Evolutionary conservation across 2,329 filamentous ascomycete species (phyloP).

Genomic region (Calonectria montana): DNA sequence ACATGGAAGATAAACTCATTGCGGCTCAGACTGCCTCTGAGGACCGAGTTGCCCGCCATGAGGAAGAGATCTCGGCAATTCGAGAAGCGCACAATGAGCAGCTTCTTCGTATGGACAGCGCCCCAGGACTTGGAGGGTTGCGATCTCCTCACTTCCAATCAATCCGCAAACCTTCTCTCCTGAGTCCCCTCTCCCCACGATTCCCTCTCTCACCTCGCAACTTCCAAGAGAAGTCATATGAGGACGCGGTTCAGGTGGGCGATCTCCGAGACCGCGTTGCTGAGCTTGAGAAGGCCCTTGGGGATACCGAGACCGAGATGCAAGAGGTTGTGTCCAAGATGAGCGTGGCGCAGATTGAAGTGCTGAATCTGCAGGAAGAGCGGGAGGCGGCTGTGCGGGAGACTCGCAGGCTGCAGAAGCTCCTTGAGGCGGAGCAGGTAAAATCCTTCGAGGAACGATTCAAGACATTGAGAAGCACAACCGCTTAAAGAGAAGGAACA

Average conservation of each 20-base stretch:
- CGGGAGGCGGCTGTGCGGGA: constrained; percentile 79
- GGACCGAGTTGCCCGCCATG: constrained; percentile 83
- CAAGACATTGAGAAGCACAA: constrained; percentile 45
- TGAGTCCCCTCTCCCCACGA: constrained; percentile 51
- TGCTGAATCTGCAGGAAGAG: constrained; percentile 81
- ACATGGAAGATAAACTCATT: constrained; percentile 86
- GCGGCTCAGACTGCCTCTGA: constrained; percentile 88
- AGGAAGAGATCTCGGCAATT: constrained; percentile 83
- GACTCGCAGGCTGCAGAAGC: constrained; percentile 75
- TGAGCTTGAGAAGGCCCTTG: constrained; percentile 82
- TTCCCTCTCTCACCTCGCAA: constrained; percentile 54
- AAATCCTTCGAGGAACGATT: constrained; percentile 58
- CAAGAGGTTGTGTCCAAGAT: constrained; percentile 83
- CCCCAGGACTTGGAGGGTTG: constrained; percentile 44
- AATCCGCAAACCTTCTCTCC: constrained; percentile 47
- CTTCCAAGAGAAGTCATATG: constrained; percentile 73
- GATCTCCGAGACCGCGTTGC: constrained; percentile 81
- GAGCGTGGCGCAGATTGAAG: constrained; percentile 85
- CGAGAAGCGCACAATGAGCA: constrained; percentile 82
- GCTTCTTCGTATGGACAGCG: constrained; percentile 77
- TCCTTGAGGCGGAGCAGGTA: constrained; percentile 73
- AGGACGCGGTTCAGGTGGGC: constrained; percentile 79
- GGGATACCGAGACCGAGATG: constrained; percentile 77
- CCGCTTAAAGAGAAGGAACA: constrained; percentile 30
- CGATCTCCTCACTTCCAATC: constrained; percentile 47